Conservation (phyloP, 331 rosid genomes). For the Acacia concinna region DNA sequence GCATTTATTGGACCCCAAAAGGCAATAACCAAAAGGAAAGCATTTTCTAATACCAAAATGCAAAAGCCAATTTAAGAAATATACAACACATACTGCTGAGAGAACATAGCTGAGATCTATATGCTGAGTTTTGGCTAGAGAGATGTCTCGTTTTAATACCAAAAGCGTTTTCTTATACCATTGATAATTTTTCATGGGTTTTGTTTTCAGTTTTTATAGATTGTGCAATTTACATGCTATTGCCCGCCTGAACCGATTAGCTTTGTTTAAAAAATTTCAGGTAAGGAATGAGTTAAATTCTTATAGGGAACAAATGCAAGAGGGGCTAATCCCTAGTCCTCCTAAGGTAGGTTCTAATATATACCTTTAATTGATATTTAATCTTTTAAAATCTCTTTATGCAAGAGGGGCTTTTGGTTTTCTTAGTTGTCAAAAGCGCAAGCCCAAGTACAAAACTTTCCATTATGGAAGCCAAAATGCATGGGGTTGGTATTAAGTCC, state of each 20-base stretch:
- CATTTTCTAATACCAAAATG: background rate
- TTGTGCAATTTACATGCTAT: background rate
- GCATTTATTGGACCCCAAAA: slow-evolving; percentile 9
- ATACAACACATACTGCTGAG: slow-evolving; percentile 62
- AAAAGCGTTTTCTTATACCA: too few relatives aligned
- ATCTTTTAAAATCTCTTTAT: background rate
- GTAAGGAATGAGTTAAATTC: slow-evolving; percentile 64
- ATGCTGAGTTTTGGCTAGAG: slow-evolving; percentile 93
- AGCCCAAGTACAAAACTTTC: slow-evolving; percentile 59
- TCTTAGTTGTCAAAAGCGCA: slow-evolving; percentile 56
- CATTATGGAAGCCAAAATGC: slow-evolving; percentile 56
- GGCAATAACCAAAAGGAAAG: background rate
- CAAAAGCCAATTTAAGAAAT: slow-evolving; percentile 4
- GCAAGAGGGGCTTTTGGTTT: slow-evolving; percentile 13
- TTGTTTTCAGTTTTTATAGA: slow-evolving; percentile 12
- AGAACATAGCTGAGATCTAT: slow-evolving; percentile 73
- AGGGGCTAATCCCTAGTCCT: background rate
- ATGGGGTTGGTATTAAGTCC: slow-evolving; percentile 44
- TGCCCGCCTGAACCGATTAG: slow-evolving; percentile 26
- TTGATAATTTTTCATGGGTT: background rate
- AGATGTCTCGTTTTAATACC: slow-evolving; percentile 86
- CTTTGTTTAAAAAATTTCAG: slow-evolving; percentile 43
- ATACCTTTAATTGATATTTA: slow-evolving; percentile 22
- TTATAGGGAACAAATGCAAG: slow-evolving; percentile 57
- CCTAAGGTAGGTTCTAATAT: slow-evolving; percentile 42